Evolutionary conservation across 2,329 filamentous ascomycete genomes (phyloP).

Genomic region (Diplocarpon rosae): DNA sequence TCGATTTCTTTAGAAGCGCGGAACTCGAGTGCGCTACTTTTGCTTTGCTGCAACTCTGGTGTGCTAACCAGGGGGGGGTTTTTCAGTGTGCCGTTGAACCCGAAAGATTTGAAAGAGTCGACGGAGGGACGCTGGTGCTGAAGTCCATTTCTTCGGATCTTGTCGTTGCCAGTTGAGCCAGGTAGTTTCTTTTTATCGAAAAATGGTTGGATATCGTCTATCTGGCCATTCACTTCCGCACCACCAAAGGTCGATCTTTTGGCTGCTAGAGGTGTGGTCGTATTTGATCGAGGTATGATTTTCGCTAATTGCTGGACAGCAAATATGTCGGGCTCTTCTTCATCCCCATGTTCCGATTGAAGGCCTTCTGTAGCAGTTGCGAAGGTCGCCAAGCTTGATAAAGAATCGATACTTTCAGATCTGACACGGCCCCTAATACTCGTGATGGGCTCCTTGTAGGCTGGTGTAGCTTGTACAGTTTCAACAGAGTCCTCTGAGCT

Average conservation of each 20-base stretch:
- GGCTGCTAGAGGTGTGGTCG: conserved; percentile 12
- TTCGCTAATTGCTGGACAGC: conserved; percentile 28
- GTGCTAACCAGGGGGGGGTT: conserved; percentile 52
- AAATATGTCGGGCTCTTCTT: conserved; percentile 30
- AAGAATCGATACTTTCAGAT: conserved; percentile 45
- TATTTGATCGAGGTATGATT: not conserved
- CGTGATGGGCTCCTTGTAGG: conserved; percentile 12
- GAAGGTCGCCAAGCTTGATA: conserved; percentile 51
- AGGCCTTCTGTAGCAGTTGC: conserved; percentile 49
- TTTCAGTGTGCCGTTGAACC: conserved; percentile 41
- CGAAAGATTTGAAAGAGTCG: conserved; percentile 37
- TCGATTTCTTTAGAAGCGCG: conserved; percentile 7
- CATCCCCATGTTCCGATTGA: conserved; percentile 24
- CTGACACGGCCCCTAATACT: conserved; percentile 32
- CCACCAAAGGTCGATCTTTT: conserved; percentile 26
- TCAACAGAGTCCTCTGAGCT: conserved; percentile 51
- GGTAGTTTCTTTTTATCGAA: conserved; percentile 7
- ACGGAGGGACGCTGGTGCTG: conserved; percentile 42
- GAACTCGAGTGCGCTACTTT: conserved; percentile 5
- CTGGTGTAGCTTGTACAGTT: conserved; percentile 39
- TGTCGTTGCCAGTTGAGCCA: conserved; percentile 12
- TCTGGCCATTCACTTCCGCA: conserved; percentile 3
- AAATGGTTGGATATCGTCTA: conserved; percentile 5
- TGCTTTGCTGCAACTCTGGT: conserved; percentile 26
- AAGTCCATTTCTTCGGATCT: conserved; percentile 9